Conservation (phyloP, 495 filamentous ascomycete species). For the Lichenothelia convexa region DNA sequence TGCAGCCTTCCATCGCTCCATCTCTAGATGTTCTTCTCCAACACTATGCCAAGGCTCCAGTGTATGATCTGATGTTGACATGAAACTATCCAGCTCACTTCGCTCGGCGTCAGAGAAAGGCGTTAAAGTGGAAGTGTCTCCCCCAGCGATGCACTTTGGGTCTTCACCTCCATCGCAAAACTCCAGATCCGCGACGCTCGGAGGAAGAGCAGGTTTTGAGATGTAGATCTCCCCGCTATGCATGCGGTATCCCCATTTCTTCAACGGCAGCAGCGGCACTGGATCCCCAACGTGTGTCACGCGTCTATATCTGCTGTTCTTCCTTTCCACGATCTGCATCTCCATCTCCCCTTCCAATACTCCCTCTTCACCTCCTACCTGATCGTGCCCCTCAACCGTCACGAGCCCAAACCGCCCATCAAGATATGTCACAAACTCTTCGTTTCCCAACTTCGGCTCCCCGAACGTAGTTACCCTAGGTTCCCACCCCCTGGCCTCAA, state of each 20-base stretch:
- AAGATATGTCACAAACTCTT: slow-evolving; percentile 46
- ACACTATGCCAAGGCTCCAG: too few species aligned
- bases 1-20: too few species aligned
- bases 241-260: slow-evolving; percentile 69
- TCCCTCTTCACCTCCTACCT: too few species aligned
- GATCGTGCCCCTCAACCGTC: too few species aligned
- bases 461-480: slow-evolving; percentile 80
- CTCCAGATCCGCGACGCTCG: slow-evolving; percentile 44
- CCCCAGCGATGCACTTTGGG: slow-evolving; percentile 45
- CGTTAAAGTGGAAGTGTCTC: slow-evolving; percentile 6
- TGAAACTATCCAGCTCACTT: too few species aligned
- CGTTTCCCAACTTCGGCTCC: slow-evolving; percentile 73
- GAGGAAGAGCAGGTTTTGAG: slow-evolving; percentile 45
- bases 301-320: slow-evolving; percentile 39
- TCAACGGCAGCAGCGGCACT: slow-evolving; percentile 68
- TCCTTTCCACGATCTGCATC: slow-evolving; percentile 12
- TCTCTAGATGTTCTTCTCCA: slow-evolving; percentile 19
- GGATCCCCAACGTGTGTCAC: slow-evolving; percentile 80
- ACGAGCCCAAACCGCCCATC: slow-evolving; percentile 38
- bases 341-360: too few species aligned
- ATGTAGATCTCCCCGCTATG: slow-evolving; percentile 85
- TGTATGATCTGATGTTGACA: too few species aligned
- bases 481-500: slow-evolving; percentile 45
- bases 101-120: too few species aligned
- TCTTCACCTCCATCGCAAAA: slow-evolving; percentile 58